Evolutionary conservation across 768 basidiomycete species (phyloP), one percentile per base, ranked within the genome.

Genomic region (Boletus subcaerulescens): DNA sequence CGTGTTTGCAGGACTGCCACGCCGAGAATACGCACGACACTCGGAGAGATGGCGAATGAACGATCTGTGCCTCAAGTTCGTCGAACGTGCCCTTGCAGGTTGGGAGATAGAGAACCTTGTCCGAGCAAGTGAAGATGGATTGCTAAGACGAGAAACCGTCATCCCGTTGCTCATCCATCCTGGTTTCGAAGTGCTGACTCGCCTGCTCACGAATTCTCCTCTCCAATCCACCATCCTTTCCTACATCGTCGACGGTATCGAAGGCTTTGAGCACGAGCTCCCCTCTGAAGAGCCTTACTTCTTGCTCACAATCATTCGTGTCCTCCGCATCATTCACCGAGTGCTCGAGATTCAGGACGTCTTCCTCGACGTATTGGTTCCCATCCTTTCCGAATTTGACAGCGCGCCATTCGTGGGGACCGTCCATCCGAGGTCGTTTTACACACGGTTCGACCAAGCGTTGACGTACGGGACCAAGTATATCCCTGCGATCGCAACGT

Each of bases 31-130:
- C 64, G 75, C 81, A 3, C 79, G 80, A 32, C 83, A 83, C 12
- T 83, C 83, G 13, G 93, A 98, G 64, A 74, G 87, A 56, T 98
- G 93, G 93, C 78, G 84, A 62, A 86, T 90, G 68, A 89, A 93
- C 50, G 93, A 95, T 59, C 77, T 87, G 0, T 91, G 89, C 50
- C 75, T 98, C 42, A 84, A 82, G 55, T 96, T 91, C 65, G 79
- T 96, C 52, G 96, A 98, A 65, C 84, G 89, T 36, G 83, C 85
- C 24, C 73, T 98, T 35, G 89, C 87, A 0, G 85, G 85, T 61
- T 94, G 89, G 70, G 86, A 93, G 63, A 74, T 96, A 45, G 87
- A 91, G 62, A 80, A 80, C 3, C 74, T 97, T 17, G 76, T 91
- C 22, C 74, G 80, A 9, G 72, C 76, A 43, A 73, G 75, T 3